These are phyloP conservation scores for Chaetothyriales sp. DNA, from an alignment of 2,329 filamentous ascomycete species.

Conservation along the genomic window DNA sequence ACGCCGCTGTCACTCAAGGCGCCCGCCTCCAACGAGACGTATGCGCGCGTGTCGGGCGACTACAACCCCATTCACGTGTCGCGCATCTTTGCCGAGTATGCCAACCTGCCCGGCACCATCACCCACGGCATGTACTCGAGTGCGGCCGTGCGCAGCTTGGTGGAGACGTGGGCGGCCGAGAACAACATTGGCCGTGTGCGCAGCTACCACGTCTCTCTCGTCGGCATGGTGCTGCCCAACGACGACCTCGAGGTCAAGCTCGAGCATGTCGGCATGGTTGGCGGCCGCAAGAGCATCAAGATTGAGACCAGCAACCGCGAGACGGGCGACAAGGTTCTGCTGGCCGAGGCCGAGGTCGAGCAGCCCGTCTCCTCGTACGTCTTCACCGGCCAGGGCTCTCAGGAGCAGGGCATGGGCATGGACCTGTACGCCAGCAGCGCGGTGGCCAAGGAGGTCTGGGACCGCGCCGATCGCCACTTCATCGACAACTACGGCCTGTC, in stretches of 20 bases:
- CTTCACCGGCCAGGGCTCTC: conserved; percentile 95
- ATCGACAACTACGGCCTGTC: conserved; percentile 98
- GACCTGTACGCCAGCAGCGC: conserved; percentile 87
- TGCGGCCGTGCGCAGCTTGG: conserved; percentile 83
- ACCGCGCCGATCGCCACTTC: conserved; percentile 92
- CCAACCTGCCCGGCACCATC: conserved; percentile 89
- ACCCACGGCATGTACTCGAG: conserved; percentile 99
- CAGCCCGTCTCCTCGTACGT: conserved; percentile 94
- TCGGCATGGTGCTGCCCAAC: conserved; percentile 97
- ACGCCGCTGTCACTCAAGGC: conserved; percentile 77
- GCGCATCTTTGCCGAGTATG: conserved; percentile 88
- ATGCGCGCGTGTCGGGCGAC: conserved; percentile 92
- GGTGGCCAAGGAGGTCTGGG: conserved; percentile 95
- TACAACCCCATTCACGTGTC: conserved; percentile 99
- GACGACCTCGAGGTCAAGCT: conserved; percentile 91
- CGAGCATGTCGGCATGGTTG: conserved; percentile 94
- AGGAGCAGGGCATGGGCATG: conserved; percentile 99
- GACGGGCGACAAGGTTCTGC: conserved; percentile 87
- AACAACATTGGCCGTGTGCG: conserved; percentile 95
- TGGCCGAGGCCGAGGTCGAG: conserved; percentile 93
- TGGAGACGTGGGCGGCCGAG: conserved; percentile 97
- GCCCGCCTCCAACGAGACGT: conserved; percentile 92
- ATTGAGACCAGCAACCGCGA: conserved; percentile 93
- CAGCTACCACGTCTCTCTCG: conserved; percentile 90
- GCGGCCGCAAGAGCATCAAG: conserved; percentile 98